Percentiles rank a stretch among this genome's conserved stretches.
Conservation (phyloP, 2,329 filamentous ascomycete species). For the Cordyceps tenuipes region DNA sequence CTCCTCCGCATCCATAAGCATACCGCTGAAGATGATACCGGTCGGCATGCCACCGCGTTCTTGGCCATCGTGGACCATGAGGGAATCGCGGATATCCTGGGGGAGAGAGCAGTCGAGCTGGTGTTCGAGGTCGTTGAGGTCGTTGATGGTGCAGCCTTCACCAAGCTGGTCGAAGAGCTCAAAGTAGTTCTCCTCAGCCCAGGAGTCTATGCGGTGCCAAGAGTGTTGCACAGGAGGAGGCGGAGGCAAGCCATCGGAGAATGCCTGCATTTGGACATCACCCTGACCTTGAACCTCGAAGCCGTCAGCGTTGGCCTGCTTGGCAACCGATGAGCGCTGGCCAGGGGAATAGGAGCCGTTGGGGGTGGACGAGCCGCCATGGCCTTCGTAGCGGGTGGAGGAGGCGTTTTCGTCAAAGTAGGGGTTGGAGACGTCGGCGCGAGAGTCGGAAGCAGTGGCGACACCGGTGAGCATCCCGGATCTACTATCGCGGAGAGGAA, state of each 20-base stretch:
- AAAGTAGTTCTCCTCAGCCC: conserved; percentile 91
- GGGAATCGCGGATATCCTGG: conserved; percentile 84
- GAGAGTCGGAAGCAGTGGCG: conserved; percentile 82
- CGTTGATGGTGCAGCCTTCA: conserved; percentile 86
- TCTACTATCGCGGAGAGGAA: conserved; percentile 75
- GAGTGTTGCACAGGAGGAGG: conserved; percentile 82
- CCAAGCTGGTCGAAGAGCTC: conserved; percentile 91
- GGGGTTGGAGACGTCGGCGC: conserved; percentile 69
- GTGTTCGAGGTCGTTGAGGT: conserved; percentile 94
- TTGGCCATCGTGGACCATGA: conserved; percentile 91
- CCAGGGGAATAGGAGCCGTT: conserved; percentile 82
- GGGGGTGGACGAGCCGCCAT: conserved; percentile 41
- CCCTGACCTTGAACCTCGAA: conserved; percentile 64
- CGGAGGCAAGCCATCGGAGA: conserved; percentile 83
- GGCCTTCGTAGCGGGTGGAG: conserved; percentile 39
- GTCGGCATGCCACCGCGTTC: conserved; percentile 87
- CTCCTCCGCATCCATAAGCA: conserved; percentile 96
- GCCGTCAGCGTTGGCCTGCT: conserved; percentile 52
- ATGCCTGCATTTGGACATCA: conserved; percentile 95
- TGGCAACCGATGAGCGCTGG: conserved; percentile 68
- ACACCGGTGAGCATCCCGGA: conserved; percentile 79
- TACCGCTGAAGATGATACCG: conserved; percentile 85
- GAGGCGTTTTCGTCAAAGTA: conserved; percentile 65
- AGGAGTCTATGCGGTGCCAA: conserved; percentile 88
- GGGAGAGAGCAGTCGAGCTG: conserved; percentile 90